Percentiles rank a stretch among this genome's conserved stretches.
Evolutionary conservation across 345 rosid species (phyloP).

Genomic region (Erucastrum elatum): DNA sequence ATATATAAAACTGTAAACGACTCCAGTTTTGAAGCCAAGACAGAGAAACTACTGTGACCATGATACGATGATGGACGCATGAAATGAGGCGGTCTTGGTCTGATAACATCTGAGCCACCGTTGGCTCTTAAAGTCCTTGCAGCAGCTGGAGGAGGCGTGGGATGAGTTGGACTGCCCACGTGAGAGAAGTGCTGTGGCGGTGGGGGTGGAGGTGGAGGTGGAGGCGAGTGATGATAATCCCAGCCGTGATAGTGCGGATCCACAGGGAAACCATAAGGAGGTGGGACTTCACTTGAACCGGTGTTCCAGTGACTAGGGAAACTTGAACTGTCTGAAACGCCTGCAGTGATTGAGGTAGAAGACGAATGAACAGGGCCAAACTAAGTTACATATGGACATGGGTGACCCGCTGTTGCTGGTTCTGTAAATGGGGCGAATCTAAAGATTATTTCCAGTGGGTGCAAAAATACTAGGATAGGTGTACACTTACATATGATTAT

Average conservation of each 20-base stretch:
- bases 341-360: slow-evolving; percentile 57
- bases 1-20: neutral
- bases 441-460: no score
- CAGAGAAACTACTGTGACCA: slow-evolving; percentile 53
- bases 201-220: slow-evolving; percentile 44
- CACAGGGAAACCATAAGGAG: slow-evolving; percentile 74
- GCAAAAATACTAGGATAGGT: no score
- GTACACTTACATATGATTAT: no score
- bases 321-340: slow-evolving; percentile 70
- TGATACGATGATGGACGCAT: slow-evolving; percentile 59
- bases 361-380: slow-evolving; percentile 87
- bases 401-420: slow-evolving; percentile 72
- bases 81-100: slow-evolving; percentile 72
- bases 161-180: slow-evolving; percentile 56
- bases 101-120: slow-evolving; percentile 48
- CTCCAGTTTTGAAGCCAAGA: neutral
- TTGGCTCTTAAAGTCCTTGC: slow-evolving; percentile 60
- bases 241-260: slow-evolving; percentile 68
- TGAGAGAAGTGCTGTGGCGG: slow-evolving; percentile 60
- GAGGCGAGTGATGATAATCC: slow-evolving; percentile 35
- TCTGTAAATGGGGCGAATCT: slow-evolving; percentile 45
- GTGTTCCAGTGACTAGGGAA: slow-evolving; percentile 62
- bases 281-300: slow-evolving; percentile 64
- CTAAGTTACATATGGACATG: slow-evolving; percentile 91
- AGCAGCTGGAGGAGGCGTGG: slow-evolving; percentile 54